Conservation (phyloP, 2,329 filamentous ascomycete species). For the Nectriaceae sp. region DNA sequence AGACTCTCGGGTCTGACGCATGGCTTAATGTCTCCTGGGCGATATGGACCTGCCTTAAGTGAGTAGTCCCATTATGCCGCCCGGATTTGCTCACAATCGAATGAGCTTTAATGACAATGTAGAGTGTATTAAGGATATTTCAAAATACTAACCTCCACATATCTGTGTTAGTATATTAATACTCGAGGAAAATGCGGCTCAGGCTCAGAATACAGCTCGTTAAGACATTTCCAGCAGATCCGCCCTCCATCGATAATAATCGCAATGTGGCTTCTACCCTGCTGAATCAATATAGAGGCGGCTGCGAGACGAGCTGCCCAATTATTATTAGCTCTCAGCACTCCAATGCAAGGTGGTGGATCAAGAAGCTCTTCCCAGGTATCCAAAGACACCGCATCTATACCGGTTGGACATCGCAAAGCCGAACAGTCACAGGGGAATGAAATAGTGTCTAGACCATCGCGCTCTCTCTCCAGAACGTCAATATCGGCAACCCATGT, state of each 20-base stretch:
- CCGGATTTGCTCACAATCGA: no score
- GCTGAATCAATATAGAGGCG: slow-evolving; percentile 2
- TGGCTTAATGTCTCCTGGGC: no score
- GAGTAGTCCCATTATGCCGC: no score
- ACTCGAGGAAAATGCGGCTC: slow-evolving; percentile 1
- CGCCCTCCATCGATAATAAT: slow-evolving; percentile 3
- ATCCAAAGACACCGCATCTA: slow-evolving; percentile 9
- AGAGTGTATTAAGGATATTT: no score
- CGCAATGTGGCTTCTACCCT: slow-evolving; percentile 5
- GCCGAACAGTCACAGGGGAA: slow-evolving; percentile 6
- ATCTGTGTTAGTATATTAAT: slow-evolving; percentile 34
- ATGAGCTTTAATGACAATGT: no score
- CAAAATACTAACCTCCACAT: slow-evolving; percentile 45
- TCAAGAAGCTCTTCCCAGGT: slow-evolving; percentile 10
- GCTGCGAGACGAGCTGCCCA: slow-evolving; percentile 10
- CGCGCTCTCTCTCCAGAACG: slow-evolving; percentile 9
- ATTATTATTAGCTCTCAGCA: slow-evolving; percentile 5
- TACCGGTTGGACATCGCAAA: neutral
- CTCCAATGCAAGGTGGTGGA: slow-evolving; percentile 2
- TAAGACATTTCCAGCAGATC: slow-evolving; percentile 9
- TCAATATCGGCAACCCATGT: slow-evolving; percentile 27
- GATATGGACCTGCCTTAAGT: no score
- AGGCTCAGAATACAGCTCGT: slow-evolving; percentile 6
- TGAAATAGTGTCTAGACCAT: neutral
- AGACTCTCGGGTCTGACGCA: no score